Evolutionary conservation across 2,329 filamentous ascomycete genomes (phyloP).

Genomic region (Neonectria ditissima): DNA sequence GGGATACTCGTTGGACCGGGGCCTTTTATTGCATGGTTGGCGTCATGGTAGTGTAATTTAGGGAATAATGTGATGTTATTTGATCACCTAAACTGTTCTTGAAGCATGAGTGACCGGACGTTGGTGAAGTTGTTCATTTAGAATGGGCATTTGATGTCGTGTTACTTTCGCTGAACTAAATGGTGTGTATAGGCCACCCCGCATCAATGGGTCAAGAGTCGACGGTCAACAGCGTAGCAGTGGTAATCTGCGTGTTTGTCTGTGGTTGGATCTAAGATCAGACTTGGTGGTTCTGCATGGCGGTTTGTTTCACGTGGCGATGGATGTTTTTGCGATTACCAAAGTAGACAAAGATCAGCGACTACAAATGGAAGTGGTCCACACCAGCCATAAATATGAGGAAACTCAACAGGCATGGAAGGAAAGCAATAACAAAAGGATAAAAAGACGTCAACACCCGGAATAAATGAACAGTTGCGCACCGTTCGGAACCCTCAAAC

Average conservation of each 20-base stretch:
- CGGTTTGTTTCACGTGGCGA: background rate
- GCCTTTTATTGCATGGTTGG: constrained; percentile 43
- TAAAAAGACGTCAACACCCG: background rate
- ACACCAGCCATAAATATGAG: no score
- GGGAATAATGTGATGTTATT: constrained; percentile 40
- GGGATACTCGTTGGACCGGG: constrained; percentile 22
- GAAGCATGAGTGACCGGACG: background rate
- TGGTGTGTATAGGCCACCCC: background rate
- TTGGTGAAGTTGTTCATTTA: background rate
- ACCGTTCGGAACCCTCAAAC: background rate
- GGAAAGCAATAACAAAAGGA: no score
- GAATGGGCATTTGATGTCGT: background rate
- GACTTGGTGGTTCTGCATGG: background rate
- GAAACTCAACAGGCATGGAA: background rate
- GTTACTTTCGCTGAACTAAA: background rate
- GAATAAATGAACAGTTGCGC: background rate
- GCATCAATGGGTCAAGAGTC: background rate
- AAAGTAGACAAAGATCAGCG: background rate
- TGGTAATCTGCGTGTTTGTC: background rate
- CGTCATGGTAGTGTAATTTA: constrained; percentile 43
- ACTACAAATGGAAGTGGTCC: no score
- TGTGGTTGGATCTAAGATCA: background rate
- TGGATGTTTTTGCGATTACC: background rate
- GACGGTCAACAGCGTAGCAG: background rate
- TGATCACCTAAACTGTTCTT: constrained; percentile 8